Base-by-base conservation (phyloP, 345 rosid genomes). In the Microcos paniculata region DNA sequence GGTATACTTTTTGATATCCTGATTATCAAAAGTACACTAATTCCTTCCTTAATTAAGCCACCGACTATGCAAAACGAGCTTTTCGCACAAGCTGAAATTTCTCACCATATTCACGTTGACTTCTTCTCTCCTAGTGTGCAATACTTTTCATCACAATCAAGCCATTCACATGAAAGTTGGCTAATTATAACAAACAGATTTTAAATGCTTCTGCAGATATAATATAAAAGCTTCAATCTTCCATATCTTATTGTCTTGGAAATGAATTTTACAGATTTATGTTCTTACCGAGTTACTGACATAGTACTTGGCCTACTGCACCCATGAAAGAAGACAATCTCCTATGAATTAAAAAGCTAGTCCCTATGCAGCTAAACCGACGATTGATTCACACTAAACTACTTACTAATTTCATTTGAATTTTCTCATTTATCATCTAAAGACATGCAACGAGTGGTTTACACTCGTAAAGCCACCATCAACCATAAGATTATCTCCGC, bases 381-480 rank as follows among this genome's bases (percentile, higher is more conserved):
- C n/a, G n/a, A n/a, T n/a, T n/a, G n/a, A n/a, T n/a, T n/a, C n/a
- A n/a, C n/a, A n/a, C 3, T 8, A 68, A 26, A 5, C 58, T 49
- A 3, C 42, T 18, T 9, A 45, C 3, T 48, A n/a, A n/a, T 19
- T 12, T 28, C 5, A 18, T 46, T 46, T 42, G 19, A 13, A 42
- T n/a, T 65, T 24, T 38, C 8, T 13, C 30, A 61, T 31, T 59
- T 72, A 18, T 92, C 87, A 92, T 80, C 94, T 79, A 77, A 92
- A 94, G 70, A 87, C 94, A 14, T 77, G 77, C 19, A 94, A 74
- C 1, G 87, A 64, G 79, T 94, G 97, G 74, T 91, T 94, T 23
- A 87, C 74, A 73, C 78, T 45, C 21, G 92, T 84, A 82, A 95
- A 91, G 9, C 99, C 98, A 59, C 99, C 99, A 81, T 95, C 99